Evolutionary conservation across 1,284 basidiomycete genomes (phyloP).

Genomic region (Marasmius fiardii): DNA sequence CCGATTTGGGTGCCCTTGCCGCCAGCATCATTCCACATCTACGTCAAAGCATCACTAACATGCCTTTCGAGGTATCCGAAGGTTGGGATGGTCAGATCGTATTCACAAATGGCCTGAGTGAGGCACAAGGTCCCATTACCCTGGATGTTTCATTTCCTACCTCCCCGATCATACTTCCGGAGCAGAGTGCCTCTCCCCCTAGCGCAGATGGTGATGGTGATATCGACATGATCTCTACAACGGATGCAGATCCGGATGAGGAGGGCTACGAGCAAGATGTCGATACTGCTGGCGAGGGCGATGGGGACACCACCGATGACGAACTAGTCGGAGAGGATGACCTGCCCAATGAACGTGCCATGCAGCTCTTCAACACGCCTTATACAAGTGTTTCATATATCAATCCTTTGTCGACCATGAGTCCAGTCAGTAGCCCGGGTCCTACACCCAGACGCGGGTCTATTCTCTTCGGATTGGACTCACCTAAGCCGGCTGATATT

Average conservation of each 20-base stretch:
- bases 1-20: constrained; percentile 35
- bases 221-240: constrained; percentile 37
- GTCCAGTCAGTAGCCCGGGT: constrained; percentile 45
- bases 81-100: constrained; percentile 70
- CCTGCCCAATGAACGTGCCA: constrained; percentile 68
- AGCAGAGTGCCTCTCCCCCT: constrained; percentile 32
- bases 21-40: constrained; percentile 30
- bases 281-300: constrained; percentile 45
- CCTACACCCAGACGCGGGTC: constrained; percentile 33
- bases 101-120: constrained; percentile 59
- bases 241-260: constrained; percentile 34
- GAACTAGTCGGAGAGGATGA: constrained; percentile 71
- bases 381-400: constrained; percentile 54
- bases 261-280: constrained; percentile 35
- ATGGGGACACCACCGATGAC: constrained; percentile 72
- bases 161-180: constrained; percentile 35
- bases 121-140: constrained; percentile 48
- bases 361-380: constrained; percentile 54
- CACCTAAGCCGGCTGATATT: constrained; percentile 62
- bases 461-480: constrained; percentile 29
- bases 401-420: constrained; percentile 70
- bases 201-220: constrained; percentile 27
- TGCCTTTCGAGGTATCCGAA: constrained; percentile 61
- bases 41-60: constrained; percentile 29
- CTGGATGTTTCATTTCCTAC: constrained; percentile 1